Evolutionary conservation across 768 basidiomycete genomes (phyloP), one percentile per base, ranked within the genome.

Genomic region (Termitomyces sp.): DNA sequence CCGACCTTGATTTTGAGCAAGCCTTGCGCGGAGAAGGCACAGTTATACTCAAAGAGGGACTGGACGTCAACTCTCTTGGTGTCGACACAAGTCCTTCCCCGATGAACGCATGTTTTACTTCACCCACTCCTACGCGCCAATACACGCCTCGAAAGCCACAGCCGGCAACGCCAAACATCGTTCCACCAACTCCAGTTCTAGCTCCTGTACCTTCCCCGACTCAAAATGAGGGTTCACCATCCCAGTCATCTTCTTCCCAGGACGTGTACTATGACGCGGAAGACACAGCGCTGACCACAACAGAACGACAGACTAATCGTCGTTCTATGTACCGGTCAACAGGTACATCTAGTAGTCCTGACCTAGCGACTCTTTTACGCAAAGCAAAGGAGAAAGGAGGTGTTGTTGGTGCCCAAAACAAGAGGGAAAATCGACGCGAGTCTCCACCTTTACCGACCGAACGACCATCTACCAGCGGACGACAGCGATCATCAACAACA

Each of bases 311-410:
- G 63, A 82, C 81, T 8, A 89, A 89, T 68, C 81, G 91, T 44
- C 81, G 91, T 48, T 90, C 88, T 59, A 82, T 97, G 74, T 94
- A 93, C 68, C 79, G 94, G 55, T 87, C 90, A 19, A 79, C 89
- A 11, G 94, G 93, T 42, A 95, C 92, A 8, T 88, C 93, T 34
- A 91, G 89, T 62, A 93, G 88, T 65, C 95, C 94, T 26, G 94
- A 98, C 70, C 77, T 97, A 21, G 91, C 91, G 4, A 93, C 91
- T 10, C 77, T 97, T 51, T 69, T 94, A 51, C 79, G 87, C 58
- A 94, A 93, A 71, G 87, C 90, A 15, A 91, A 86, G 70, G 88
- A 87, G 63, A 74, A 79, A 48, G 82, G 82, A 19, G 78, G 74
- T 0, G 71, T 74, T 40, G 64, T 79, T 22, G 65, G 68, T 14